phyloP scores from a whole-genome alignment of 2,329 filamentous ascomycete species.

The Hypoxylon sp. region DNA sequence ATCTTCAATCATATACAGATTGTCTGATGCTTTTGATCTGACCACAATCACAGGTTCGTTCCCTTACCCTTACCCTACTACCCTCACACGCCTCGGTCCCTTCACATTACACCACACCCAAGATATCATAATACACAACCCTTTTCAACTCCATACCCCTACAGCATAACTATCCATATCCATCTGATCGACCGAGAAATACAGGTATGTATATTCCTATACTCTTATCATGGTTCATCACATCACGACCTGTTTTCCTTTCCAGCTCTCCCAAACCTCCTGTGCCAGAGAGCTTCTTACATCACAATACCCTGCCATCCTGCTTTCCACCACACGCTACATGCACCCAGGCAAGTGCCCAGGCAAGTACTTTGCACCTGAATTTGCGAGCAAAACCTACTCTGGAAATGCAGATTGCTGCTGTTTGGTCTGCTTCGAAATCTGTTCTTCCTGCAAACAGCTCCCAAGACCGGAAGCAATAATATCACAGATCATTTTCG shows the following conservation, averaged over 20 bases:
- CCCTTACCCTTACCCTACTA: not conserved
- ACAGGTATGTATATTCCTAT: not conserved
- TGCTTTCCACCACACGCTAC: not conserved
- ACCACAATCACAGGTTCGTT: not conserved
- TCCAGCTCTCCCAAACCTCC: not conserved
- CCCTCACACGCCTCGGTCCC: no score
- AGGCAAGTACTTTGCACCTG: not conserved
- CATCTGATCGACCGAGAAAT: not conserved
- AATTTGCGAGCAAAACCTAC: not conserved
- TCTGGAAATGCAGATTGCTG: conserved; percentile 4
- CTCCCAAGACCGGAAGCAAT: not conserved
- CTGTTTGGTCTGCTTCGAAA: not conserved
- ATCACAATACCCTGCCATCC: not conserved
- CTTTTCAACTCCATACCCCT: not conserved
- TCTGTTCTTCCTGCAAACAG: conserved; percentile 9
- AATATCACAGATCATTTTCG: conserved; percentile 1
- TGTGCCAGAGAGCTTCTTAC: not conserved
- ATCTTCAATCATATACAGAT: not conserved
- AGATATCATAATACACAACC: not conserved
- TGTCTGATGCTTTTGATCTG: not conserved
- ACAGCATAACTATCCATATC: not conserved
- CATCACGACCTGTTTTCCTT: not conserved
- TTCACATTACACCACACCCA: not conserved
- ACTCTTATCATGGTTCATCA: not conserved
- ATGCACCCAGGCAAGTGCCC: not conserved